Evolutionary conservation across 176 grass and related monocot species (phyloP).

Genomic region (Tillandsia fasciculata): DNA sequence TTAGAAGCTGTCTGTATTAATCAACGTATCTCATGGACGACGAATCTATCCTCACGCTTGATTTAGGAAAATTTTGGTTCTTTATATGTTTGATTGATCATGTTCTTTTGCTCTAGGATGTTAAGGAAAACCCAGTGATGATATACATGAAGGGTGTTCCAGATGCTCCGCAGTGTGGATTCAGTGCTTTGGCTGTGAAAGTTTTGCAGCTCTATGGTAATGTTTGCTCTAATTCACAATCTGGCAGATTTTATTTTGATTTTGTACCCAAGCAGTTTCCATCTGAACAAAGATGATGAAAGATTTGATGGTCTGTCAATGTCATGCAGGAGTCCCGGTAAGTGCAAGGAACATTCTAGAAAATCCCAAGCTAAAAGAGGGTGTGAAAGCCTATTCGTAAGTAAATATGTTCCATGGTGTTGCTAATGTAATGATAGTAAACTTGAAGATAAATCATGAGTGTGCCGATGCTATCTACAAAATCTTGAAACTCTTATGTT

Average conservation of each 20-base stretch:
- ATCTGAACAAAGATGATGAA: too few species aligned
- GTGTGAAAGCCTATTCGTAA: constrained; percentile 78
- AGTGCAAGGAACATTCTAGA: constrained; percentile 66
- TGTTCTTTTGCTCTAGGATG: constrained; percentile 32
- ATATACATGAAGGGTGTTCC: constrained; percentile 88
- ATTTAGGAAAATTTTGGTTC: not conserved
- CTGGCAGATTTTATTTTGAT: not conserved
- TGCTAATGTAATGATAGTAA: not conserved
- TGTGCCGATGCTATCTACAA: too few species aligned
- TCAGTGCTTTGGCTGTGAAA: constrained; percentile 91
- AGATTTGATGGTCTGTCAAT: not conserved
- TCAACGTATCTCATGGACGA: not conserved
- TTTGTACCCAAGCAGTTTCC: not conserved
- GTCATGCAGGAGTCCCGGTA: constrained; percentile 37
- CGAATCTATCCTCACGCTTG: not conserved
- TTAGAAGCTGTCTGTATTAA: not conserved
- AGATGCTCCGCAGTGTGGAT: constrained; percentile 78
- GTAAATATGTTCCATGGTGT: not conserved
- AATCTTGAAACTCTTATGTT: too few species aligned
- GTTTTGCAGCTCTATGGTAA: constrained; percentile 82
- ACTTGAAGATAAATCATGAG: not conserved
- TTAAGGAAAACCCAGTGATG: constrained; percentile 62
- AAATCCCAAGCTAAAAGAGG: constrained; percentile 66
- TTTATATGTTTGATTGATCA: not conserved
- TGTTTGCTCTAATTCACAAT: not conserved